Conservation (phyloP, 1,139 yeast species). For the Debaryomyces subglobosus region DNA sequence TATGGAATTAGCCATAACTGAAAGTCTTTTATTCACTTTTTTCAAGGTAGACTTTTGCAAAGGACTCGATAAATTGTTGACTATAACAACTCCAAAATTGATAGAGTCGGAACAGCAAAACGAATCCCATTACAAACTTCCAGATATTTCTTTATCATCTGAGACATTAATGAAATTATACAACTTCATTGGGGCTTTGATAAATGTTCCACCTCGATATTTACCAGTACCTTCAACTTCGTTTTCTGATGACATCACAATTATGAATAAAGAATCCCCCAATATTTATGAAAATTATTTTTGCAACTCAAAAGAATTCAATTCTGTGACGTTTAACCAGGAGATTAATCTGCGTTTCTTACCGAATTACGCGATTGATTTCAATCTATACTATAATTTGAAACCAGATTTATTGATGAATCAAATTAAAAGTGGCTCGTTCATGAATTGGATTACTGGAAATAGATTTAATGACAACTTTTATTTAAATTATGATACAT, state of each 20-base stretch:
- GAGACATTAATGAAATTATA: constrained; percentile 32
- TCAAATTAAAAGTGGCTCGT: constrained; percentile 35
- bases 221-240: constrained; percentile 22
- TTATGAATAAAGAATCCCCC: constrained; percentile 21
- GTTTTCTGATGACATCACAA: constrained; percentile 32
- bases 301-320: constrained; percentile 16
- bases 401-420: constrained; percentile 34
- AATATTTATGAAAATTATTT: constrained; percentile 25
- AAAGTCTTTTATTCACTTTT: constrained; percentile 25
- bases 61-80: constrained; percentile 25
- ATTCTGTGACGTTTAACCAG: constrained; percentile 15
- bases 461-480: constrained; percentile 30
- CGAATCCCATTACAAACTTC: constrained; percentile 11
- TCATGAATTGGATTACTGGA: constrained; percentile 45
- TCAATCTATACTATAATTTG: constrained; percentile 32
- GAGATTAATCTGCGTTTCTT: constrained; percentile 24
- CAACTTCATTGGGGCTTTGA: constrained; percentile 28
- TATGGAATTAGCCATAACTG: constrained; percentile 21
- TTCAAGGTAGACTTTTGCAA: constrained; percentile 28
- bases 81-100: constrained; percentile 25
- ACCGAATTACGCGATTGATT: constrained; percentile 32
- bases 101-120: constrained; percentile 10
- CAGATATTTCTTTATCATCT: constrained; percentile 31
- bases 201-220: constrained; percentile 25
- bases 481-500: constrained; percentile 28